Evolutionary conservation across 2,329 filamentous ascomycete species (phyloP), one percentile per base, ranked within the genome.

Genomic region (Verticillium alfalfae): DNA sequence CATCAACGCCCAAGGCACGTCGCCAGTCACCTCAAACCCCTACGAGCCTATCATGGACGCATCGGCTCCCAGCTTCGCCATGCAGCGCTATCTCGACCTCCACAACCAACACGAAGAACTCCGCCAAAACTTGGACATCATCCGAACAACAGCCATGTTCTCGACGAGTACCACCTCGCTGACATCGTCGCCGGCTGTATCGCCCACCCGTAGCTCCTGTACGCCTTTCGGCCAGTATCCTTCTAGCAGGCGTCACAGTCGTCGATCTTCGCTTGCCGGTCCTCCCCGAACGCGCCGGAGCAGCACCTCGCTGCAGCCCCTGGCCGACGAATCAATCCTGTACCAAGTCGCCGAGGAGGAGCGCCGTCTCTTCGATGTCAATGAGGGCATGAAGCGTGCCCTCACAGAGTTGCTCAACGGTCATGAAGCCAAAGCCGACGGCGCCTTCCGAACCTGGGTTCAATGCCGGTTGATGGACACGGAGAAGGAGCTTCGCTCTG

Each of bases 381-480:
- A 85, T 71, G 84, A 86, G 72, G 79, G 81, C 67, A 84, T 87
- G 75, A 88, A 88, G 75, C 79, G 83, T 37, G 81, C 83, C 2
- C 70, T 88, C 66, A 88, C 84, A 6, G 84, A 86, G 70, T 78
- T 88, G 15, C 79, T 88, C 67, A 88, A 87, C 73, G 86, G 83
- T 72, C 80, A 83, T 31, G 74, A 79, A 41, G 82, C 85, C 16
- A 81, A 83, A 52, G 72, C 70, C 56, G 81, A 86, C 63, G 72
- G 74, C 34, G 74, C 77, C 1, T 81, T 84, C 69, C 82, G 84
- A 57, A 83, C 79, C 63, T 87, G 83, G 81, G 82, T 87, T 38
- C 84, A 87, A 70, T 78, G 80, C 22, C 76, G 84, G 15, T 74
- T 88, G 34, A 81, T 88, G 80, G 83, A 86, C 67, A 85, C 84